Percentiles rank a stretch among this genome's conserved stretches.
phyloP scores from a whole-genome alignment of 2,329 filamentous ascomycete genomes.

The Aspergillus awamori region DNA sequence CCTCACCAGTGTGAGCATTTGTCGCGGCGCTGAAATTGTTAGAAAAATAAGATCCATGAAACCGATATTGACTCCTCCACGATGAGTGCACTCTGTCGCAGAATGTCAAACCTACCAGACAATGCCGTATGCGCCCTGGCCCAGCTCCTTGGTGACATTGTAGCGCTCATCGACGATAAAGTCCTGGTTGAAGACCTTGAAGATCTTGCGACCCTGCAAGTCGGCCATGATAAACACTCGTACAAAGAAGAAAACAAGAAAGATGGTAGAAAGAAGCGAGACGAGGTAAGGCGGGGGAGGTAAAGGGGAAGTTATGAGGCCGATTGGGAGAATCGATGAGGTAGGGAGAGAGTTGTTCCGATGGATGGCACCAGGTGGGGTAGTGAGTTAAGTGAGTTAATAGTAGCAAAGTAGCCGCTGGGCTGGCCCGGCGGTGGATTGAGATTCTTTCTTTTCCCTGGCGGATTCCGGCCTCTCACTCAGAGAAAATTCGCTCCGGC shows the following conservation, averaged over 20 bases:
- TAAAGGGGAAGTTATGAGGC: constrained; percentile 13
- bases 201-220: constrained; percentile 78
- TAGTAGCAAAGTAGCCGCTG: neutral
- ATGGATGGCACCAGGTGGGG: constrained; percentile 10
- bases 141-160: constrained; percentile 97
- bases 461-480: neutral
- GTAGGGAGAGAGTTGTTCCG: constrained; percentile 12
- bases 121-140: constrained; percentile 97
- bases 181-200: constrained; percentile 99
- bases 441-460: neutral
- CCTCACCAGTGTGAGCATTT: constrained; percentile 86
- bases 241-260: constrained; percentile 2
- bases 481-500: neutral
- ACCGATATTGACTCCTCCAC: neutral
- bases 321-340: neutral
- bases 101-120: constrained; percentile 71
- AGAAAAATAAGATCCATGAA: neutral
- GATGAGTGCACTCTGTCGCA: neutral
- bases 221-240: constrained; percentile 55
- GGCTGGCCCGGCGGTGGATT: neutral
- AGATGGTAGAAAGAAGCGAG: constrained; percentile 12
- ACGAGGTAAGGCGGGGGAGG: constrained; percentile 10
- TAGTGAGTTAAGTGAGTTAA: neutral
- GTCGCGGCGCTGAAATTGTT: constrained; percentile 72
- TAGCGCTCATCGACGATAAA: constrained; percentile 98